A percentile compares a stretch with the other conserved stretches of the same genome.
Evolutionary conservation across 2,329 filamentous ascomycete species (phyloP).

Genomic region (Trichoderma lentiforme): DNA sequence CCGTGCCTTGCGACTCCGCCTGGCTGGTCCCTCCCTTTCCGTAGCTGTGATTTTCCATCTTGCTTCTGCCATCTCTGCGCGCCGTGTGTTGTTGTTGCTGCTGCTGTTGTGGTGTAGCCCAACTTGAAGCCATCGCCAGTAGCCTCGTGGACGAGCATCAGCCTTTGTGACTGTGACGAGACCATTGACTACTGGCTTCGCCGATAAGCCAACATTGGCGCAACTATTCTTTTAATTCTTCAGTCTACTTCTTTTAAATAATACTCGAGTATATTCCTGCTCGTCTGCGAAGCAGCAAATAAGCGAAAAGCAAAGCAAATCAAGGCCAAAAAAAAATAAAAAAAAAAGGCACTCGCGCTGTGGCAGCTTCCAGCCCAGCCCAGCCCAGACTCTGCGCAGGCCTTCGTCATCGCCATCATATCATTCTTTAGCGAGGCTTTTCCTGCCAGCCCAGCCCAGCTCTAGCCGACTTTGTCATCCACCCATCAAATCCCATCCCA

Average conservation of each 20-base stretch:
- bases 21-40: conserved; percentile 9
- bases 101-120: neutral
- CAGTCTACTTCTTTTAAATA: neutral
- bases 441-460: conserved; percentile 16
- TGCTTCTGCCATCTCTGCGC: neutral
- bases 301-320: neutral
- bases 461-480: conserved; percentile 4
- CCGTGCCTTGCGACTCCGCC: neutral
- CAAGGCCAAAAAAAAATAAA: neutral
- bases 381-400: neutral
- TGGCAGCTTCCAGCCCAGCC: neutral
- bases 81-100: neutral
- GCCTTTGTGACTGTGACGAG: neutral
- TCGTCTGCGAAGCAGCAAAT: neutral
- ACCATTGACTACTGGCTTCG: neutral
- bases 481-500: neutral
- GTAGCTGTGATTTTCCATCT: neutral
- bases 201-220: neutral
- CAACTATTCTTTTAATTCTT: neutral
- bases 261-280: neutral
- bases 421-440: conserved; percentile 17
- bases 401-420: conserved; percentile 10
- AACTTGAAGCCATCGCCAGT: conserved; percentile 18
- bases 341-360: neutral
- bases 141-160: neutral